These are phyloP conservation scores for Teunomyces gatunensis DNA, from an alignment of 805 yeast species.

Conservation along the genomic window DNA sequence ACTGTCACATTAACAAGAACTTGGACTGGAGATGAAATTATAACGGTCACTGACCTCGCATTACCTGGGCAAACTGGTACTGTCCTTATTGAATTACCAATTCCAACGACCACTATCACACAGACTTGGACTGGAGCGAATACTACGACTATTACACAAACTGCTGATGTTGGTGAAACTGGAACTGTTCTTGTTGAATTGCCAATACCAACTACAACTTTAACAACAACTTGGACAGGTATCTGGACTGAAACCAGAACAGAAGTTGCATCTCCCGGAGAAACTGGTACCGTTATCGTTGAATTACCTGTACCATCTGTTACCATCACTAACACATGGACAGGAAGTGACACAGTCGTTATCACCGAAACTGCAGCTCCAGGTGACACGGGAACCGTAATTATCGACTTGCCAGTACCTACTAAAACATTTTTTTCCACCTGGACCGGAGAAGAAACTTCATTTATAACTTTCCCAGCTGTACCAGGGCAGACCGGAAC, in stretches of 20 bases:
- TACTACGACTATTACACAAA: too few species aligned
- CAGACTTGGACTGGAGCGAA: too few species aligned
- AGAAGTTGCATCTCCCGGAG: too few species aligned
- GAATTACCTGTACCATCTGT: constrained; percentile 13
- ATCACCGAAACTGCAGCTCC: constrained; percentile 9
- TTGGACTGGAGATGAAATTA: not conserved
- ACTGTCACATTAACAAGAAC: constrained; percentile 1
- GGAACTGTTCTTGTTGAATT: too few species aligned
- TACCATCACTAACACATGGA: constrained; percentile 10
- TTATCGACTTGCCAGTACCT: constrained; percentile 15
- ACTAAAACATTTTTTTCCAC: constrained; percentile 8
- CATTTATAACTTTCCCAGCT: constrained; percentile 6
- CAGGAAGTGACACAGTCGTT: constrained; percentile 10
- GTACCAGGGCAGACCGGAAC: constrained; percentile 9
- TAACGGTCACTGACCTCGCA: not conserved
- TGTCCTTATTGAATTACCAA: not conserved
- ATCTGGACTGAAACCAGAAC: too few species aligned
- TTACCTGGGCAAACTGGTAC: constrained; percentile 15
- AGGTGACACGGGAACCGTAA: constrained; percentile 9
- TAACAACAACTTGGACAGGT: too few species aligned
- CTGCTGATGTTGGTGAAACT: too few species aligned
- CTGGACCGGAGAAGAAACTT: constrained; percentile 12
- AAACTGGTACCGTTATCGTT: too few species aligned
- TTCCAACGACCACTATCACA: too few species aligned
- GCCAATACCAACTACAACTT: too few species aligned